Evolutionary conservation across 2,329 filamentous ascomycete genomes (phyloP), one percentile per base, ranked within the genome.

Genomic region (Zelopaecilomyces penicillatus): DNA sequence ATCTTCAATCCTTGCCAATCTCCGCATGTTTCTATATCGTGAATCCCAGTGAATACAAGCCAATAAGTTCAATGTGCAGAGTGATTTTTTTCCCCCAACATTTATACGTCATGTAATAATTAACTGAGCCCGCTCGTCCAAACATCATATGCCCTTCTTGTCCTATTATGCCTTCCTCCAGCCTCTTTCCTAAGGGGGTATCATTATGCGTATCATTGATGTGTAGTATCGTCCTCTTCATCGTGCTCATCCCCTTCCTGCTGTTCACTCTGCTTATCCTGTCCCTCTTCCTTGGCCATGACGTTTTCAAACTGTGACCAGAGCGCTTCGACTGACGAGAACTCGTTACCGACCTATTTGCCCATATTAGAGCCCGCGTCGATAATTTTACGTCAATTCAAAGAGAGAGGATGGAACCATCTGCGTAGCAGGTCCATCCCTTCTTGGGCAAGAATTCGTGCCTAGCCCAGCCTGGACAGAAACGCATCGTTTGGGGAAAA

Each of bases 251-350:
- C 53, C 5, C 44, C 50, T 11, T 44, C 57, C 36, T 62, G 54
- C 34, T 57, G 53, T 9, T 52, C 57, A 12, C 60, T 51, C 3
- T 59, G 56, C 41, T 51, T 41, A 50, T 55, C 36, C 34, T 61
- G 54, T n/a, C 51, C 55, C 30, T 61, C 63, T 11, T 54, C 69
- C 57, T 84, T 87, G 6, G 80, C 87, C 90, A 96, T 97, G 55
- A 97, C 90, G 54, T 83, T 86, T 68, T 98, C 93, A 60, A 98
- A 97, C 58, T 95, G 88, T 34, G 87, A 94, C 93, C 93, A 98
- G 11, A 98, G 75, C 30, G 88, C 89, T 65, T 98, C 93, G 37
- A 98, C 93, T 4, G 88, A 90, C n/a, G 86, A 83, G 67, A 98
- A 96, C 60, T 98, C 93, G 65, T 95, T 95, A 33, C 93, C 93